Evolutionary conservation across 2,329 filamentous ascomycete genomes (phyloP).

Genomic region (Aspergillus costaricaensis): DNA sequence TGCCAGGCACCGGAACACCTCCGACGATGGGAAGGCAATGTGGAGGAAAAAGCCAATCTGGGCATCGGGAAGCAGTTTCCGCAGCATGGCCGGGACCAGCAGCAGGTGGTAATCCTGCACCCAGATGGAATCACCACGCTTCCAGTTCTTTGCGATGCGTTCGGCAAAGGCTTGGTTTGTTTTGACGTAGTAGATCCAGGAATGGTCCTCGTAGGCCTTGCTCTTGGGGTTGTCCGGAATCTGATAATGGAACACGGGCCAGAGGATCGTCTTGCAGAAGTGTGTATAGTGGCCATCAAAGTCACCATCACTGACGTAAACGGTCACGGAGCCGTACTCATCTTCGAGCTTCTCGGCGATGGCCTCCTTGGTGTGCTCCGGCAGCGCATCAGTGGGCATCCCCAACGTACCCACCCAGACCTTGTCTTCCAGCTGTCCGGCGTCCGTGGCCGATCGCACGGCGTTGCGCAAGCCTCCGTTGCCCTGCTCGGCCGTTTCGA

Average conservation of each 20-base stretch:
- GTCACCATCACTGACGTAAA: conserved; percentile 86
- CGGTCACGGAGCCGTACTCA: conserved; percentile 78
- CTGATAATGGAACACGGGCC: conserved; percentile 98
- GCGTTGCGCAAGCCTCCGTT: conserved; percentile 92
- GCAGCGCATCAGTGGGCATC: conserved; percentile 87
- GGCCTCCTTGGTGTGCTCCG: conserved; percentile 72
- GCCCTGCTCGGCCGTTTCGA: conserved; percentile 83
- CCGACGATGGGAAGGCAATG: conserved; percentile 91
- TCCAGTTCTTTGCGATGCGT: conserved; percentile 87
- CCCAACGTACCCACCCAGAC: conserved; percentile 92
- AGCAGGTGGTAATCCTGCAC: conserved; percentile 94
- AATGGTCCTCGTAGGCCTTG: conserved; percentile 97
- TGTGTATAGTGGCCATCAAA: conserved; percentile 93
- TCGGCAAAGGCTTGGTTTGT: conserved; percentile 93
- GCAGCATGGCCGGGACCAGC: conserved; percentile 84
- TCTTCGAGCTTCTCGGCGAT: conserved; percentile 80
- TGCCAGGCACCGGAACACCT: conserved; percentile 90
- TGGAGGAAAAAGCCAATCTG: conserved; percentile 97
- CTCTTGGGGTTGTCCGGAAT: conserved; percentile 97
- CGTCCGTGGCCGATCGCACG: conserved; percentile 72
- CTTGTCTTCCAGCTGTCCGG: conserved; percentile 70
- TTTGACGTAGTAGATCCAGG: conserved; percentile 90
- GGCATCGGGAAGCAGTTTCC: conserved; percentile 81
- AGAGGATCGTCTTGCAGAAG: conserved; percentile 96
- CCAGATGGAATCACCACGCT: conserved; percentile 90